Evolutionary conservation across 352 stramenopile species (phyloP).

Genomic region (Phytophthora tentaculata): DNA sequence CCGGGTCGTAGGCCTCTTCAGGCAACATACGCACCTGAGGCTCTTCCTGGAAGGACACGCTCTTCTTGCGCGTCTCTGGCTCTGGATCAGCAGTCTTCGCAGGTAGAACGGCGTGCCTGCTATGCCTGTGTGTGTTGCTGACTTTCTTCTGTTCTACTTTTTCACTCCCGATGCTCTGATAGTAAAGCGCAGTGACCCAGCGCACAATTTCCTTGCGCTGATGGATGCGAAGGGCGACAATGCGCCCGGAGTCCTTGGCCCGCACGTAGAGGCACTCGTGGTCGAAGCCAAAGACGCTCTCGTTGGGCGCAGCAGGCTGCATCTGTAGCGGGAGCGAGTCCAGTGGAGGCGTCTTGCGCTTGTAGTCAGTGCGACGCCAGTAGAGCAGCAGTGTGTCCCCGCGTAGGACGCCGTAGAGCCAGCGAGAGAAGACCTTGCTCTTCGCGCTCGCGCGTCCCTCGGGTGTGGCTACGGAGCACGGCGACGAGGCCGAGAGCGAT

Average conservation of each 20-base stretch:
- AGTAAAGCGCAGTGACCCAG: conserved; percentile 70
- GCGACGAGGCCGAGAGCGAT: conserved; percentile 31
- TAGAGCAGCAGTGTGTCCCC: conserved; percentile 56
- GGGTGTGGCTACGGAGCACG: conserved; percentile 29
- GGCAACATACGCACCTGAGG: conserved; percentile 58
- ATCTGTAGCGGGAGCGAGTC: conserved; percentile 52
- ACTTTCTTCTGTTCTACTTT: conserved; percentile 8
- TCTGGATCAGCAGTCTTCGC: conserved; percentile 1
- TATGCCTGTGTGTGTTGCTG: conserved; percentile 10
- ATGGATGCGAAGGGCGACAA: conserved; percentile 61
- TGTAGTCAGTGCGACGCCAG: conserved; percentile 64
- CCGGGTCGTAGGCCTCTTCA: conserved; percentile 49
- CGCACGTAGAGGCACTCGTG: conserved; percentile 68
- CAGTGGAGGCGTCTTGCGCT: conserved; percentile 53
- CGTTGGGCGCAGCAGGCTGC: conserved; percentile 42
- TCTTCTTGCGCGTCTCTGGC: conserved; percentile 40
- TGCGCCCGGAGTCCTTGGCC: conserved; percentile 40
- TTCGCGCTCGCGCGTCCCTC: conserved; percentile 39
- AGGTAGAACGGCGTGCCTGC: conserved; percentile 16
- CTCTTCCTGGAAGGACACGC: conserved; percentile 62
- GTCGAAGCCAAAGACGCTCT: conserved; percentile 69
- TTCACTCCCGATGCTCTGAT: conserved; percentile 48
- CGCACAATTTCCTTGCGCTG: conserved; percentile 69
- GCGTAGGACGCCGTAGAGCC: conserved; percentile 61
- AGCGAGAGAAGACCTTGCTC: conserved; percentile 56